Evolutionary conservation across 2,329 filamentous ascomycete genomes (phyloP).

Genomic region (Colletotrichum zoysiae): DNA sequence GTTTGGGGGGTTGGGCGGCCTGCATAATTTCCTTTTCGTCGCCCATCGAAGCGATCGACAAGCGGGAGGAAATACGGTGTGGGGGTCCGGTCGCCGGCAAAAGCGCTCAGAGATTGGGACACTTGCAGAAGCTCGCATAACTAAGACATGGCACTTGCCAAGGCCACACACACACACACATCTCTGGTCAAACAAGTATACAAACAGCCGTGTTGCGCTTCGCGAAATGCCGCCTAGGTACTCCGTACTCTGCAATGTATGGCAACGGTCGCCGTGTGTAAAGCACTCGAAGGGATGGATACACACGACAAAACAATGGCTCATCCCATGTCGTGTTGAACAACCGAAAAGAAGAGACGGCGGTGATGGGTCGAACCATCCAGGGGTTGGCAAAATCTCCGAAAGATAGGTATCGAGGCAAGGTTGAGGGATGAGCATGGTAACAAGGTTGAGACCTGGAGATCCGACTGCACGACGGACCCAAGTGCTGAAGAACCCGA

Average conservation of each 20-base stretch:
- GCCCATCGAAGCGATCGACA: not conserved
- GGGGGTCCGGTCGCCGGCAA: not conserved
- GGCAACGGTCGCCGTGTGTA: not conserved
- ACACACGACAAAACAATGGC: not conserved
- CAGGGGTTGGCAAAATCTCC: slow-evolving; percentile 25
- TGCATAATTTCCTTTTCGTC: not conserved
- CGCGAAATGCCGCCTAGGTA: not conserved
- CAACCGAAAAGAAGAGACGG: not conserved
- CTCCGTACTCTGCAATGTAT: not conserved
- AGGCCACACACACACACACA: too few relatives aligned
- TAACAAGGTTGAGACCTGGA: slow-evolving; percentile 13
- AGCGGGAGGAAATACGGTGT: not conserved
- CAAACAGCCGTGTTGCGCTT: not conserved
- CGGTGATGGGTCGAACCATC: slow-evolving; percentile 19
- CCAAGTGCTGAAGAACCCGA: not conserved
- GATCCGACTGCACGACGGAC: not conserved
- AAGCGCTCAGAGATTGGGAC: not conserved
- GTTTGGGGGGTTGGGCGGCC: too few relatives aligned
- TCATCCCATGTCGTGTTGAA: not conserved
- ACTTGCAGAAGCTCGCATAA: not conserved
- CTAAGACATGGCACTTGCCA: not conserved
- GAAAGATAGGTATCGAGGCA: slow-evolving; percentile 7
- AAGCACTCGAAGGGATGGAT: not conserved
- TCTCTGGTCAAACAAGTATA: not conserved
- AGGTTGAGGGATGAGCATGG: not conserved